Percentiles rank a stretch among this genome's conserved stretches.
Conservation (phyloP, 2,329 filamentous ascomycete species). For the Lasiodiplodia sp. region DNA sequence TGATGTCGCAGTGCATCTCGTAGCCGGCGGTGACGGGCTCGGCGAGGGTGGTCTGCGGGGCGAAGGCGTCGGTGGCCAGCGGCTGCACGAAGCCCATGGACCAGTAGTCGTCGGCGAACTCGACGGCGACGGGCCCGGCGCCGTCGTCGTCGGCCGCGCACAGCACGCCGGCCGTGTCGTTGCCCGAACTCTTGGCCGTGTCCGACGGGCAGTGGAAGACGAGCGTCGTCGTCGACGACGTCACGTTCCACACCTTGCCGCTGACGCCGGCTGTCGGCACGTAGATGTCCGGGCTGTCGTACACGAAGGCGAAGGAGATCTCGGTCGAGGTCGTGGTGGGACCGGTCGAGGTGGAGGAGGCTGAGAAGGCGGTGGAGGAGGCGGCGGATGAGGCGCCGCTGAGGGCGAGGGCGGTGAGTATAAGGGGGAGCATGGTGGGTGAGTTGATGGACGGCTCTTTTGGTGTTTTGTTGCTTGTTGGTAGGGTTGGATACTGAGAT, state of each 20-base stretch:
- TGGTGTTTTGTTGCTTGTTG: neutral
- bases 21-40: neutral
- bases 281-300: neutral
- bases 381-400: neutral
- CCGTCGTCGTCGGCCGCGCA: neutral
- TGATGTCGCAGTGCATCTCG: neutral
- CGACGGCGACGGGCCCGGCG: neutral
- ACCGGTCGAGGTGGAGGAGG: neutral
- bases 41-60: constrained; percentile 5
- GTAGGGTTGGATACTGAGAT: no score
- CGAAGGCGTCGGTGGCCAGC: neutral
- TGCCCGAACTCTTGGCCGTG: neutral
- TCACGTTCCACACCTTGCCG: neutral
- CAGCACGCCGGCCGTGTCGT: neutral
- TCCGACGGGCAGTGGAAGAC: constrained; percentile 1
- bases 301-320: neutral
- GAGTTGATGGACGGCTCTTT: neutral
- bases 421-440: neutral
- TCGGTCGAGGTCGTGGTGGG: neutral
- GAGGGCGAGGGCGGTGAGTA: neutral
- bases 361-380: neutral
- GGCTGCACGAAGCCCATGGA: neutral
- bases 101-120: neutral
- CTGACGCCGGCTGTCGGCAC: neutral
- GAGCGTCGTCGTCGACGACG: neutral